phyloP scores from a whole-genome alignment of 2,329 filamentous ascomycete species.

The Taxawa tesnikishii region DNA sequence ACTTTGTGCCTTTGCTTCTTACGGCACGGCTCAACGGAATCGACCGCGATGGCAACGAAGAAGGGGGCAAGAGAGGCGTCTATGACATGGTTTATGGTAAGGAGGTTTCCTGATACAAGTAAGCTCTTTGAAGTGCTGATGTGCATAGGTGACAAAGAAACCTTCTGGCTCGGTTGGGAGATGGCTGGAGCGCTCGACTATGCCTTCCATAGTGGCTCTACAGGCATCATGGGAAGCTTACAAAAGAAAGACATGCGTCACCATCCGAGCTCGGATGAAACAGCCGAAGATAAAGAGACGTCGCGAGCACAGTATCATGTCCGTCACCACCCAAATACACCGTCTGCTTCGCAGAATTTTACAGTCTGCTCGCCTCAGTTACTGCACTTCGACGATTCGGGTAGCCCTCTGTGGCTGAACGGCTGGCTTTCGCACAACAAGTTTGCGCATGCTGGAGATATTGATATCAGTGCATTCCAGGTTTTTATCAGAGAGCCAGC shows the following conservation, averaged over 20 bases:
- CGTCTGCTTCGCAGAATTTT: conserved; percentile 11
- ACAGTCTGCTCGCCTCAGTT: conserved; percentile 33
- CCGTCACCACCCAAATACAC: conserved; percentile 2
- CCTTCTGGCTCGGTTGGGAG: conserved; percentile 38
- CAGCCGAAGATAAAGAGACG: conserved; percentile 1
- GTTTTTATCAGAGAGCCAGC: no score
- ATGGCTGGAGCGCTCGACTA: conserved; percentile 30
- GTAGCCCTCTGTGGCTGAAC: conserved; percentile 34
- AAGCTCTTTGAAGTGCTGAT: no score
- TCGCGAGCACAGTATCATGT: not conserved
- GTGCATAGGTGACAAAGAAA: conserved; percentile 35
- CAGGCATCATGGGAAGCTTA: conserved; percentile 22
- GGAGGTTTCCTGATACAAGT: no score
- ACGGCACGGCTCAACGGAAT: conserved; percentile 30
- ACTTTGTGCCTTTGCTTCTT: conserved; percentile 31
- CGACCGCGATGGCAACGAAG: conserved; percentile 28
- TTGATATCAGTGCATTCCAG: no score
- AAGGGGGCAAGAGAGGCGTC: conserved; percentile 25
- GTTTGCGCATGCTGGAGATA: no score
- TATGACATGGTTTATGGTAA: conserved; percentile 27
- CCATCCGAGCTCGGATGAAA: not conserved
- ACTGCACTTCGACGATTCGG: conserved; percentile 28
- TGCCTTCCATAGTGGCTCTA: conserved; percentile 30
- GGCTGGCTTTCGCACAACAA: conserved; percentile 32
- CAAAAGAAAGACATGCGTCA: conserved; percentile 8